These are phyloP conservation scores for Psidium friedrichsthalianum DNA, from an alignment of 345 rosid genomes.

Conservation along the genomic window DNA sequence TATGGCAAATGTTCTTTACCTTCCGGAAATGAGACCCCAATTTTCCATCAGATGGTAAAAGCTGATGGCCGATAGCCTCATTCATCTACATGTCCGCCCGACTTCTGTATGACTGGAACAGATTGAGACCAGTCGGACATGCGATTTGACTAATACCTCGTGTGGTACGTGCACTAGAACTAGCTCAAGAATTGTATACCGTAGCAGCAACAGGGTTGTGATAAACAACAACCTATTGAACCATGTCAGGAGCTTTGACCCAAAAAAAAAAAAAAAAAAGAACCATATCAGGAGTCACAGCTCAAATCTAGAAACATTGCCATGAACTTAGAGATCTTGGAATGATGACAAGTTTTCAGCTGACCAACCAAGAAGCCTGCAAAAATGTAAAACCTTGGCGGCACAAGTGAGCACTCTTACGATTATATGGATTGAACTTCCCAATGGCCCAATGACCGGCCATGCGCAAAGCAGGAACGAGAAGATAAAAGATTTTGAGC, in stretches of 20 bases:
- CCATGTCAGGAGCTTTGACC: background rate
- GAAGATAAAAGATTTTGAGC: background rate
- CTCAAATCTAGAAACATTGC: background rate
- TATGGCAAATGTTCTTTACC: background rate
- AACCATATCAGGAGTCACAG: background rate
- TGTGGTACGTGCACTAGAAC: background rate
- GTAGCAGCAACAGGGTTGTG: background rate
- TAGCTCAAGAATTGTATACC: background rate
- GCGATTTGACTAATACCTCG: background rate
- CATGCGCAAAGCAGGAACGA: background rate
- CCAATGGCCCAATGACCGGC: background rate
- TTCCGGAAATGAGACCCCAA: background rate
- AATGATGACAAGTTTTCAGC: background rate
- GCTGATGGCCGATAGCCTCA: background rate
- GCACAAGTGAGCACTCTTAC: background rate
- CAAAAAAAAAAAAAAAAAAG: too few species aligned
- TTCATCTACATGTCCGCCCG: background rate
- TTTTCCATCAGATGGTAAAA: background rate
- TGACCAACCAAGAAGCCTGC: background rate
- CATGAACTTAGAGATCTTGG: background rate
- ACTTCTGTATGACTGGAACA: background rate
- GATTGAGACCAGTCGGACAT: background rate
- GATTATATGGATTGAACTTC: background rate
- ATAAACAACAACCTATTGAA: background rate
- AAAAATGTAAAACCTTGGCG: background rate